Evolutionary conservation across 257 asterid species (phyloP).

Genomic region (Przewalskia tangutica): DNA sequence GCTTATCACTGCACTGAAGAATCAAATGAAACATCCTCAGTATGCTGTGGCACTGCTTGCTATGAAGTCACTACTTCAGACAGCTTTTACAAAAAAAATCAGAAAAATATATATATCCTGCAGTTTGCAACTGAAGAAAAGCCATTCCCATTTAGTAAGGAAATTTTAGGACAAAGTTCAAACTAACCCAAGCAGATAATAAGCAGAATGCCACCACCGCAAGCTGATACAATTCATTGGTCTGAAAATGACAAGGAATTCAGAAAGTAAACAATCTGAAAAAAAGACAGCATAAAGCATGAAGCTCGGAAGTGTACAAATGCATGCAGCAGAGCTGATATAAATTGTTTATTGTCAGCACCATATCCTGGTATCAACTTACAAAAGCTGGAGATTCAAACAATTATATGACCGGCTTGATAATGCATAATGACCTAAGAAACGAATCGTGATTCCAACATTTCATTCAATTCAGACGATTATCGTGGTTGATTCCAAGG

Average conservation of each 20-base stretch:
- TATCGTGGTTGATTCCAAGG: background rate
- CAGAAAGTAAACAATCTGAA: conserved; percentile 7
- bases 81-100: background rate
- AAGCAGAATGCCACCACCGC: conserved; percentile 96
- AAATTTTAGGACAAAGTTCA: background rate
- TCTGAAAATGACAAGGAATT: conserved; percentile 38
- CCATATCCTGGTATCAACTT: background rate
- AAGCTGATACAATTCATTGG: conserved; percentile 90
- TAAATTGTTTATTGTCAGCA: background rate
- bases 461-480: background rate
- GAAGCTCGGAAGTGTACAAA: background rate
- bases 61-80: background rate
- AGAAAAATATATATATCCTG: background rate
- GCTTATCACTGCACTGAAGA: conserved; percentile 94
- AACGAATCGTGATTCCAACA: background rate
- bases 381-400: background rate
- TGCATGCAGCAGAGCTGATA: conserved; percentile 1
- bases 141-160: background rate
- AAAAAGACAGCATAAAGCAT: background rate
- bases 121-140: background rate
- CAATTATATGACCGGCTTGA: background rate
- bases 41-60: background rate
- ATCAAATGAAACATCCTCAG: conserved; percentile 11
- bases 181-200: conserved; percentile 89
- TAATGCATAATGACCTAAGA: background rate